phyloP scores from a whole-genome alignment of 108 stramenopile genomes.

The Epithemia pelagica region DNA sequence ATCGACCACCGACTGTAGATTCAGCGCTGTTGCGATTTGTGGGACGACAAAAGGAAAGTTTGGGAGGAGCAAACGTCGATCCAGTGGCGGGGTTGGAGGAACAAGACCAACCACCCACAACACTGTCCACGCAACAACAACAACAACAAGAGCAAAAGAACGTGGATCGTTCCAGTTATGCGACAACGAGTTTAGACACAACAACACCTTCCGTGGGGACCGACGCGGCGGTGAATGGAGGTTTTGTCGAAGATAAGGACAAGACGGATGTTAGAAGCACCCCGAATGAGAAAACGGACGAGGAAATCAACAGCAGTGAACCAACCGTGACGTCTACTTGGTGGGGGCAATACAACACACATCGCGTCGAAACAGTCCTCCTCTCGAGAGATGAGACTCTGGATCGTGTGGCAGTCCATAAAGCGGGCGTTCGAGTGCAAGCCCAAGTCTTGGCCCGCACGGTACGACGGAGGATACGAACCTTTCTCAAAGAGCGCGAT shows the following conservation, averaged over 20 bases:
- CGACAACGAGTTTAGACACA: neutral
- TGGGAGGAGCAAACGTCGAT: neutral
- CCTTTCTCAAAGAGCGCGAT: constrained; percentile 62
- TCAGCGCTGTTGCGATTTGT: constrained; percentile 62
- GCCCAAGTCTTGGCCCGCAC: constrained; percentile 42
- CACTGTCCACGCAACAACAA: constrained; percentile 4
- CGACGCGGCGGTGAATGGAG: neutral
- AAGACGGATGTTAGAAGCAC: too few species aligned
- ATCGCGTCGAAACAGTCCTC: constrained; percentile 43
- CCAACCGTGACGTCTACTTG: constrained; percentile 26
- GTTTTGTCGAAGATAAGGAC: neutral
- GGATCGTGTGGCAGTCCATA: constrained; percentile 22
- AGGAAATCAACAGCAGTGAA: neutral
- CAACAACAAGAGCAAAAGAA: constrained; percentile 9
- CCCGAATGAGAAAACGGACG: neutral
- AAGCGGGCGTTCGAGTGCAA: constrained; percentile 55
- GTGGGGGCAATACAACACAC: constrained; percentile 52
- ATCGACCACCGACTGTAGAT: constrained; percentile 59
- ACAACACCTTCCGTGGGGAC: neutral
- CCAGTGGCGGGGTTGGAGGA: neutral
- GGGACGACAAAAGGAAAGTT: constrained; percentile 38
- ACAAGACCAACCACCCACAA: neutral
- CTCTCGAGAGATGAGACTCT: constrained; percentile 35
- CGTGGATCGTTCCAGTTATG: neutral
- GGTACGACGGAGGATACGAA: constrained; percentile 48